phyloP scores from a whole-genome alignment of 2,329 filamentous ascomycete genomes.

The Diaporthe australafricana region DNA sequence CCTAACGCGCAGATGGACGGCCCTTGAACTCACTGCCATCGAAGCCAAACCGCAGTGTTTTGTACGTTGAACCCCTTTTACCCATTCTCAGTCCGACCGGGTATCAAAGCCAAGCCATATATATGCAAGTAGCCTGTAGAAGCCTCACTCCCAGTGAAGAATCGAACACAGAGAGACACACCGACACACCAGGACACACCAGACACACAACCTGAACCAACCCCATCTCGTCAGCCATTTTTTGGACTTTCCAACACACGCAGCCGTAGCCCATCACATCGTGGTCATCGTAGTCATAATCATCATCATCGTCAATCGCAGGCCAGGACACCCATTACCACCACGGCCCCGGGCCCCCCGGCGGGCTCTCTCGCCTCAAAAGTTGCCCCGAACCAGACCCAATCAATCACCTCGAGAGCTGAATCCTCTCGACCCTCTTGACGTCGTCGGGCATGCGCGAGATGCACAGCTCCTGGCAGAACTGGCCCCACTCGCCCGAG shows the following conservation, averaged over 20 bases:
- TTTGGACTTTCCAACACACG: not conserved
- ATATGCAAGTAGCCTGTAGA: constrained; percentile 15
- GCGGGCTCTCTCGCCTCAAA: too few relatives aligned
- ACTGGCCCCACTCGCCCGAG: constrained; percentile 80
- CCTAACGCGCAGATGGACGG: not conserved
- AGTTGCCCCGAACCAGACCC: too few relatives aligned
- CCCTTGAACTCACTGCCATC: not conserved
- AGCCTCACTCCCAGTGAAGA: not conserved
- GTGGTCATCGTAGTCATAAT: constrained; percentile 8
- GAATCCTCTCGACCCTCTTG: constrained; percentile 60
- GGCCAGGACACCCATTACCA: not conserved
- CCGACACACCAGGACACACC: too few relatives aligned
- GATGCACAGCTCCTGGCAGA: constrained; percentile 78
- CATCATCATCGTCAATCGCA: constrained; percentile 14
- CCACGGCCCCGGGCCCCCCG: too few relatives aligned
- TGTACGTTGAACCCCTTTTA: not conserved
- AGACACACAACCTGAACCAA: not conserved
- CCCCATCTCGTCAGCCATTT: not conserved
- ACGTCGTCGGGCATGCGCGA: constrained; percentile 70
- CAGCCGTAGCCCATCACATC: not conserved
- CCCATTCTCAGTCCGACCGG: constrained; percentile 1
- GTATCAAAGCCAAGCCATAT: constrained; percentile 17
- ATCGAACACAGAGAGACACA: not conserved
- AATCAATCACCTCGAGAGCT: constrained; percentile 34
- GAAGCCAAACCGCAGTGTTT: not conserved